Evolutionary conservation across 208 protist species (phyloP), one percentile per base, ranked within the genome.

Genomic region (Phytomonas francai): DNA sequence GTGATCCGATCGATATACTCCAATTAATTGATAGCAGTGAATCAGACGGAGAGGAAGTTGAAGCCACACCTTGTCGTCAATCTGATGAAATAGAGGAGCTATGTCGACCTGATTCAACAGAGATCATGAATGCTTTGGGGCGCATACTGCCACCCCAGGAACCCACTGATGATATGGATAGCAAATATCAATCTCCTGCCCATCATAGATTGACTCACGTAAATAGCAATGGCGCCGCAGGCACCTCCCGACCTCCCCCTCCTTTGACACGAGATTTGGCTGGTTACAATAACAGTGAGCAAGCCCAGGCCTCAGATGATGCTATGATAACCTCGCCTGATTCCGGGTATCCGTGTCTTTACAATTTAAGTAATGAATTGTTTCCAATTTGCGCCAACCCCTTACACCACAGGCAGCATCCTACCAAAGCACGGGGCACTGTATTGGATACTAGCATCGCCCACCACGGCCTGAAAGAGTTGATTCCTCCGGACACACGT

Each of bases 401-500:
- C 39, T 19, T 12, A 19, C 9, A 49, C 4, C 4, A 22, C 12
- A 49, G 16, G 12, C 3, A 3, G 39, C 14, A 9, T 19, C 39
- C 39, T 19, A 49, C 39, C 39, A 12, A 49, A 49, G 39, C 14
- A 12, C 1, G 12, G 12, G 9, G 16, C 3, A 49, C 39, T 6
- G 14, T 49, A 19, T 12, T 49, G 39, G 39, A 49, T 49, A 22
- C 39, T 49, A 49, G 39, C 39, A 49, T 30, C 58, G 16, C 67
- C 27, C 27, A 42, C 14, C 63, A 22, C 57, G 34, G 49, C 16
- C 28, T 19, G n/a, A 45, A 61, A 19, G 39, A 49, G 39, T 49
- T 19, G 12, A 19, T 49, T 65, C 63, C 36, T 36, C 63, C 12
- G 49, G 22, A 22, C 49, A 63, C 69, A 39, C 59, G 33, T 70